Percentiles rank a stretch among this genome's conserved stretches.
Conservation (phyloP, 306 rosid species). For the Trifolium subterraneum region DNA sequence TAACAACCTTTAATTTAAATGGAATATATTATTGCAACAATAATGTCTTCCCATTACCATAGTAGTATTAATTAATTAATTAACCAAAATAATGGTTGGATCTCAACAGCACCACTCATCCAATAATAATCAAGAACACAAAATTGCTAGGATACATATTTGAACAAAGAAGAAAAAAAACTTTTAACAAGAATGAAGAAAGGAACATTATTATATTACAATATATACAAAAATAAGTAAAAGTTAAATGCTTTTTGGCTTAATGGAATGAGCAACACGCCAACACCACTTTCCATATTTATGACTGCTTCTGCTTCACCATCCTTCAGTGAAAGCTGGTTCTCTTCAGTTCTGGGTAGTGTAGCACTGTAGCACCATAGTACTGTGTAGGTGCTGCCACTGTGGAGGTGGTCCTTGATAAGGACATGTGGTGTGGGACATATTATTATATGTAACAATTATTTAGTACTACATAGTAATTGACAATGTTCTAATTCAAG, state of each 20-base stretch:
- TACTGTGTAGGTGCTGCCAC: slow-evolving; percentile 75
- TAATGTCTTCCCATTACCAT: not conserved
- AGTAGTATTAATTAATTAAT: slow-evolving; percentile 19
- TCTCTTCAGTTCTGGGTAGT: slow-evolving; percentile 37
- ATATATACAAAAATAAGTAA: not conserved
- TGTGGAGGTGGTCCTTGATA: slow-evolving; percentile 72
- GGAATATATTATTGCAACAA: slow-evolving; percentile 15
- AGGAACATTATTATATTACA: not conserved
- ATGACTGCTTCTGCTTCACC: slow-evolving; percentile 40
- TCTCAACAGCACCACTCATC: slow-evolving; percentile 62
- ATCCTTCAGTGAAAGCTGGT: slow-evolving; percentile 58
- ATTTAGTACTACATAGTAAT: slow-evolving; percentile 36
- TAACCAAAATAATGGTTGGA: slow-evolving; percentile 48
- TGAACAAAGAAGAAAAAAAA: not conserved
- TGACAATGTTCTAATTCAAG: slow-evolving; percentile 6
- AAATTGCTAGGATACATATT: slow-evolving; percentile 58
- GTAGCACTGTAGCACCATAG: slow-evolving; percentile 48
- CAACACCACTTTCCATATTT: slow-evolving; percentile 7
- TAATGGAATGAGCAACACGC: slow-evolving; percentile 22
- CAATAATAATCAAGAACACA: slow-evolving; percentile 58
- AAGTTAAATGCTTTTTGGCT: slow-evolving; percentile 24
- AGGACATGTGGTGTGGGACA: slow-evolving; percentile 44
- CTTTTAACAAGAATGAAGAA: slow-evolving; percentile 12
- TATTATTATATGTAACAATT: slow-evolving; percentile 9
- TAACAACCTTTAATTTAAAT: slow-evolving; percentile 1